These are phyloP conservation scores for Wallacemonas sp. DNA, from an alignment of 208 protist species.

Conservation along the genomic window DNA sequence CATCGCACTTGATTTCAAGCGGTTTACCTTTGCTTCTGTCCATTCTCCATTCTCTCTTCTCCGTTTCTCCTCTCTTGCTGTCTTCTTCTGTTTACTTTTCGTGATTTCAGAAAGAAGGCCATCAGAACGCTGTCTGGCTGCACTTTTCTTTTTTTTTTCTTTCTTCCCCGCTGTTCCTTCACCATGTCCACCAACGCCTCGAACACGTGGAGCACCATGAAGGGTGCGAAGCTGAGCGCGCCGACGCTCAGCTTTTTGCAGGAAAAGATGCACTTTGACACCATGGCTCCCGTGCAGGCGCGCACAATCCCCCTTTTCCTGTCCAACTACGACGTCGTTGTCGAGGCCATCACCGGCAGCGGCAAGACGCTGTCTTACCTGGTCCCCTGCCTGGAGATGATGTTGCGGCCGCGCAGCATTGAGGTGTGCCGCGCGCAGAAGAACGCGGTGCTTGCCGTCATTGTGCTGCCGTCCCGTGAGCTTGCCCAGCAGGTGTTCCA, in stretches of 20 bases:
- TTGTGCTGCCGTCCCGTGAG: slow-evolving; percentile 94
- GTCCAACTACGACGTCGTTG: slow-evolving; percentile 91
- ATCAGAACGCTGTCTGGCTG: neutral
- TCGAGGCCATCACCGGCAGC: slow-evolving; percentile 93
- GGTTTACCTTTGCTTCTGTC: no score
- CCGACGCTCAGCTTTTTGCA: slow-evolving; percentile 67
- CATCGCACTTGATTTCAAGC: no score
- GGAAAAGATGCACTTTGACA: slow-evolving; percentile 72
- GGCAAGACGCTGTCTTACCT: slow-evolving; percentile 96
- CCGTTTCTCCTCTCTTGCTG: slow-evolving; percentile 5
- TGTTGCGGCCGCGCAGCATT: slow-evolving; percentile 59
- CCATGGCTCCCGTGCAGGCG: slow-evolving; percentile 93
- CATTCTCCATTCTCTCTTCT: neutral
- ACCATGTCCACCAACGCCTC: slow-evolving; percentile 10
- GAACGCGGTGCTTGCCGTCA: slow-evolving; percentile 83
- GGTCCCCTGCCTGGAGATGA: slow-evolving; percentile 88
- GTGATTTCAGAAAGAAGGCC: neutral
- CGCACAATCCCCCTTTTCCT: slow-evolving; percentile 90
- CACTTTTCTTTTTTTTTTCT: slow-evolving; percentile 12
- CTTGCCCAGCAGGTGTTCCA: slow-evolving; percentile 94
- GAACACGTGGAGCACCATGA: slow-evolving; percentile 78
- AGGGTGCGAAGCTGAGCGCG: slow-evolving; percentile 67
- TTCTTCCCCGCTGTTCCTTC: neutral
- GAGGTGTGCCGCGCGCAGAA: slow-evolving; percentile 51
- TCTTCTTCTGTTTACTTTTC: slow-evolving; percentile 13